Conservation (phyloP, 306 rosid species). For the Cicer judaicum region DNA sequence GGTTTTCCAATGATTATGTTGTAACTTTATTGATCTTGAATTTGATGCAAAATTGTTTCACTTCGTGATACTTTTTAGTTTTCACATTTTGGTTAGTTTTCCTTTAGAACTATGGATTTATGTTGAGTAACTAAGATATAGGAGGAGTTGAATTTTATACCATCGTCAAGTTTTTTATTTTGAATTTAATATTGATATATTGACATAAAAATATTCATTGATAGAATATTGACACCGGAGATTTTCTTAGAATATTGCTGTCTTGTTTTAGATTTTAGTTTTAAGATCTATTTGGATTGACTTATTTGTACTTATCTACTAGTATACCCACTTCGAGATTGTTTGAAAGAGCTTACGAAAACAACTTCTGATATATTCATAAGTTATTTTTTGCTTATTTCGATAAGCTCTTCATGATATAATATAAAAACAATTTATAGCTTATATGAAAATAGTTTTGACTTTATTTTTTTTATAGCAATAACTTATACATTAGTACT, state of each 20-base stretch:
- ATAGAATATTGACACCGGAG: conserved; percentile 6
- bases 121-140: too few relatives aligned
- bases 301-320: too few relatives aligned
- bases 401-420: too few relatives aligned
- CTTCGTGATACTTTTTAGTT: conserved; percentile 31
- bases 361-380: too few relatives aligned
- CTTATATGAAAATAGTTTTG: too few relatives aligned
- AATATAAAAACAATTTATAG: too few relatives aligned
- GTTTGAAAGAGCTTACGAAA: too few relatives aligned
- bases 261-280: not conserved
- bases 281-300: not conserved
- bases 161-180: conserved; percentile 14
- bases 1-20: conserved; percentile 35
- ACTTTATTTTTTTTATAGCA: too few relatives aligned
- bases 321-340: too few relatives aligned
- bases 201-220: not conserved
- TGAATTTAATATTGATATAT: not conserved
- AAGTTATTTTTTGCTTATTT: too few relatives aligned
- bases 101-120: conserved; percentile 26
- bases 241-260: not conserved
- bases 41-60: conserved; percentile 26
- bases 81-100: conserved; percentile 32
- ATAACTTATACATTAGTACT: too few relatives aligned
- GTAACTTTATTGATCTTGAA: conserved; percentile 40
- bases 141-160: conserved; percentile 25